These are phyloP conservation scores for Acer saccharum DNA, from an alignment of 345 rosid species.

Conservation along the genomic window DNA sequence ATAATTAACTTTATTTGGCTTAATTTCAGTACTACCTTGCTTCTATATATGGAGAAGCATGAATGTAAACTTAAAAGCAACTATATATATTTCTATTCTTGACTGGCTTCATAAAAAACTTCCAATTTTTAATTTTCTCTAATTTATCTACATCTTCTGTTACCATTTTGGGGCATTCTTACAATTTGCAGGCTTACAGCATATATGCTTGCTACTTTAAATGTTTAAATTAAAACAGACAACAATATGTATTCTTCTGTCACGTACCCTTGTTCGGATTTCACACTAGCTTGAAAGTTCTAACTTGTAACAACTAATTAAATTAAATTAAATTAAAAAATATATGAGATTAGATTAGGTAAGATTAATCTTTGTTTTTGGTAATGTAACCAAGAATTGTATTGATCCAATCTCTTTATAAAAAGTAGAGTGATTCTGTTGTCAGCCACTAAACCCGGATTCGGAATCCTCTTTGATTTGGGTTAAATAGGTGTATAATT, in stretches of 20 bases:
- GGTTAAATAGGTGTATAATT: conserved; percentile 6
- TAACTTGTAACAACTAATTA: not conserved
- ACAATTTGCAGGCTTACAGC: not conserved
- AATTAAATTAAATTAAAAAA: not conserved
- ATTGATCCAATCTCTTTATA: conserved; percentile 21
- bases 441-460: conserved; percentile 38
- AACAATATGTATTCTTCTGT: not conserved
- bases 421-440: conserved; percentile 28
- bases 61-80: no score
- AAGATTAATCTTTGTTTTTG: conserved; percentile 2
- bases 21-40: not conserved
- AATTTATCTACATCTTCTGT: not conserved
- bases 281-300: not conserved
- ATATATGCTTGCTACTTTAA: not conserved
- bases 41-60: no score
- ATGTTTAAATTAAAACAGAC: not conserved
- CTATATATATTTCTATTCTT: not conserved
- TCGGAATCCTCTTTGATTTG: conserved; percentile 22
- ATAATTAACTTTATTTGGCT: no score
- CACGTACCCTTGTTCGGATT: not conserved
- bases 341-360: conserved; percentile 5
- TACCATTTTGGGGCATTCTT: not conserved
- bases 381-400: conserved; percentile 19
- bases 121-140: not conserved
- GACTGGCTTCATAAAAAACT: not conserved